Evolutionary conservation across 1,284 basidiomycete species (phyloP).

Genomic region (Moesziomyces parantarcticus): DNA sequence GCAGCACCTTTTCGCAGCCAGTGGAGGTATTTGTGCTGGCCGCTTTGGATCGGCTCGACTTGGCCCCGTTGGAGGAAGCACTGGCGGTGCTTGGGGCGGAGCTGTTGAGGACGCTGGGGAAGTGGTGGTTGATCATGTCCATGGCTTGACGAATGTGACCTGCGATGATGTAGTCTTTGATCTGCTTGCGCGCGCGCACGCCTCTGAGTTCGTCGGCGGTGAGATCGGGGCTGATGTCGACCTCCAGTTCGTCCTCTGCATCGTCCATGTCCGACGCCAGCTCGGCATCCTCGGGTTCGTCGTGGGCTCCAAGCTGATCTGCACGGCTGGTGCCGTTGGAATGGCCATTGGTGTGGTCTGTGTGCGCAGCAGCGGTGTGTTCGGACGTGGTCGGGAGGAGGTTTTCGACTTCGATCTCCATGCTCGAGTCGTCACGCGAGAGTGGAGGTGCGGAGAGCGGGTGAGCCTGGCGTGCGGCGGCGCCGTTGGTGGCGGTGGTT

Average conservation of each 20-base stretch:
- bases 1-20: conserved; percentile 40
- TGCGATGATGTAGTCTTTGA: conserved; percentile 75
- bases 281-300: conserved; percentile 32
- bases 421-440: conserved; percentile 54
- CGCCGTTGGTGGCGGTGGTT: conserved; percentile 4
- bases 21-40: conserved; percentile 8
- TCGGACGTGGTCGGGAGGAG: conserved; percentile 45
- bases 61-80: conserved; percentile 9
- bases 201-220: conserved; percentile 32
- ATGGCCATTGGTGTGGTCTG: conserved; percentile 24
- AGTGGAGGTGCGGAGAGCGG: conserved; percentile 56
- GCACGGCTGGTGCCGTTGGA: conserved; percentile 12
- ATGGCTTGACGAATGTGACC: conserved; percentile 79
- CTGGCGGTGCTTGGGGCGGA: not conserved
- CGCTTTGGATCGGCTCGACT: conserved; percentile 7
- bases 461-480: conserved; percentile 41
- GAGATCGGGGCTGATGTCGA: conserved; percentile 43
- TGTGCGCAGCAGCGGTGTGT: conserved; percentile 11
- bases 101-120: conserved; percentile 59
- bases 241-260: conserved; percentile 17
- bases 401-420: conserved; percentile 58
- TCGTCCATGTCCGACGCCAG: conserved; percentile 19
- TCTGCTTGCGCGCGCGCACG: conserved; percentile 67
- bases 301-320: conserved; percentile 10
- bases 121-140: conserved; percentile 72